Evolutionary conservation across 257 asterid genomes (phyloP), one percentile per base, ranked within the genome.

Genomic region (Sherardia arvensis): DNA sequence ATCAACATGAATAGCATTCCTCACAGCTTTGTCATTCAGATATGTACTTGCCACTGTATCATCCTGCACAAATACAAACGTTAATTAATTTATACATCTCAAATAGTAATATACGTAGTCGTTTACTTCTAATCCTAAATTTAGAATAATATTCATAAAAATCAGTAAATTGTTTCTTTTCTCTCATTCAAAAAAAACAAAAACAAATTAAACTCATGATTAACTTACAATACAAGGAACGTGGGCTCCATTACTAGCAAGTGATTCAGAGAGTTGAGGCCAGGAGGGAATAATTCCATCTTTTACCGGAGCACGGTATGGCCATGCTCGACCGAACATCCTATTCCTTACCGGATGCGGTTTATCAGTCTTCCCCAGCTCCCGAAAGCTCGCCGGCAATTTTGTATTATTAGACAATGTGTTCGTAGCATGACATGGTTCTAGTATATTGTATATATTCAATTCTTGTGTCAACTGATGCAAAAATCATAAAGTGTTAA

Each of bases 281-380:
- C 87, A 84, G 4, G 67, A 12, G 0, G 85, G 81, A 61, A 84
- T 21, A 28, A 69, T 45, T 12, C 91, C 91, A 14, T 72, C 82
- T 36, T 53, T 69, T 7, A 81, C 83, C 7, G 81, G 83, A 22
- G 87, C 87, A 32, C 81, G 84, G 28, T 71, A 79, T 23, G 91
- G 91, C 91, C 91, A 79, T 21, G 87, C 83, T 20, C 87, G 87
- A 0, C 91, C 91, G 26, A 73, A 81, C 59, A 81, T 77, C 53
- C 91, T 69, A 73, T 71, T 84, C 54, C 91, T 74, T 27, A 84
- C 87, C 18, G 84, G 51, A 21, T 79, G 70, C 29, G 84, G 81
- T 75, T 73, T 84, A 25, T 79, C 83, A 3, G 76, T 77, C 53
- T 18, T 30, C 22, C 91, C 91, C 2, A 84, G 71, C 69, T 73